These are phyloP conservation scores for Xylaria sp. DNA, from an alignment of 2,329 filamentous ascomycete species.

Conservation along the genomic window DNA sequence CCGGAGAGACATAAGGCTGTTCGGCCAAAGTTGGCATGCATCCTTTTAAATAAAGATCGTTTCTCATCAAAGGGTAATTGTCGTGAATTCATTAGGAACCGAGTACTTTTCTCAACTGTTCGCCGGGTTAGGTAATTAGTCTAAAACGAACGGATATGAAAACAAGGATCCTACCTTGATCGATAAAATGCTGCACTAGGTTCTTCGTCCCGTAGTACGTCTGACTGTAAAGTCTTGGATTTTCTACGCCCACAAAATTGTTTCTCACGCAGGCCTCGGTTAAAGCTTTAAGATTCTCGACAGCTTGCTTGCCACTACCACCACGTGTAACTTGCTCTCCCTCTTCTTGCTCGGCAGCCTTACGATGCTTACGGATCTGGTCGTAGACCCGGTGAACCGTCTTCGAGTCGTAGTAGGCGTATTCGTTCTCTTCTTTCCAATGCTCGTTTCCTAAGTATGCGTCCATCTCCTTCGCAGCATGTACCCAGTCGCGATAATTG, in stretches of 20 bases:
- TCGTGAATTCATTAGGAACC: conserved; percentile 74
- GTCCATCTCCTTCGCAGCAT: conserved; percentile 82
- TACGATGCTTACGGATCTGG: conserved; percentile 75
- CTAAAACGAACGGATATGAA: conserved; percentile 12
- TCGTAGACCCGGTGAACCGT: conserved; percentile 82
- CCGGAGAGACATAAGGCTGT: conserved; percentile 94
- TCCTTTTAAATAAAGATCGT: conserved; percentile 83
- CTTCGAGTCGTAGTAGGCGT: conserved; percentile 87
- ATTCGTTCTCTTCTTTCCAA: conserved; percentile 83
- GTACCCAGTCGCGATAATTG: conserved; percentile 86
- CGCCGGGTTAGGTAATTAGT: conserved; percentile 14
- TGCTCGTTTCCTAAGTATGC: conserved; percentile 80
- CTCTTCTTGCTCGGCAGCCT: conserved; percentile 65
- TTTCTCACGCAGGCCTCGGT: conserved; percentile 95
- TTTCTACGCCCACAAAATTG: conserved; percentile 96
- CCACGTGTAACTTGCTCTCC: conserved; percentile 51
- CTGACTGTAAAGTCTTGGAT: conserved; percentile 93
- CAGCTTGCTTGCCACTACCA: conserved; percentile 59
- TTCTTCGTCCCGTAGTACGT: conserved; percentile 99
- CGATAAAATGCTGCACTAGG: conserved; percentile 87
- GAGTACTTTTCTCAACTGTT: conserved; percentile 72
- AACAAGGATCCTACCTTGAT: conserved; percentile 71
- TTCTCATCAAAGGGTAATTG: conserved; percentile 79
- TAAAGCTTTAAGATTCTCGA: conserved; percentile 81
- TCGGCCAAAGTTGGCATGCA: conserved; percentile 90